phyloP scores from a whole-genome alignment of 345 rosid genomes.

The Punica granatum region DNA sequence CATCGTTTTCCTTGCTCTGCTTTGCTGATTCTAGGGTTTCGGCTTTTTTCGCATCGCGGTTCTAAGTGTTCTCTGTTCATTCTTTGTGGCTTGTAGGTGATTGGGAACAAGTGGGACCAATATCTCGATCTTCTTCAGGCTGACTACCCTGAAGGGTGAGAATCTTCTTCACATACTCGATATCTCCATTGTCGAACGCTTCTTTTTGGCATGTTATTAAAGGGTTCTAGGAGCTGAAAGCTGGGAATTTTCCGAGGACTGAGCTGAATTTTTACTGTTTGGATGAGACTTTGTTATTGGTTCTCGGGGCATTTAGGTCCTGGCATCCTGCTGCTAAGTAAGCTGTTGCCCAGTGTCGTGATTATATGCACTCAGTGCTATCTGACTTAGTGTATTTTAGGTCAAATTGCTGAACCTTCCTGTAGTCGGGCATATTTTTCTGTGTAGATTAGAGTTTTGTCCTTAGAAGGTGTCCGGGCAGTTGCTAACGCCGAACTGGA shows the following conservation, averaged over 20 bases:
- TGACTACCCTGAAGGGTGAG: conserved; percentile 63
- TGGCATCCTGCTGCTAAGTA: neutral
- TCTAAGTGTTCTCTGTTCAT: neutral
- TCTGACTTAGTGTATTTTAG: neutral
- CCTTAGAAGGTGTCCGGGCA: neutral
- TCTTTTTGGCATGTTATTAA: neutral
- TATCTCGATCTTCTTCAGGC: conserved; percentile 77
- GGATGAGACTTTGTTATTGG: no score
- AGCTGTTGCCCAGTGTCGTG: neutral
- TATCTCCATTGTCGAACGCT: neutral
- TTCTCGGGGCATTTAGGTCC: no score
- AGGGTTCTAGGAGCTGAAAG: neutral
- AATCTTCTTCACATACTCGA: neutral
- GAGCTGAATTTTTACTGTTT: neutral
- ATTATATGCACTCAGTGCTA: neutral
- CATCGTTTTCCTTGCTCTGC: neutral
- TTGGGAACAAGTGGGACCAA: conserved; percentile 74
- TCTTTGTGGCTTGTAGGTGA: conserved; percentile 32
- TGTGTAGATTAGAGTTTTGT: neutral
- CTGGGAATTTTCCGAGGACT: neutral
- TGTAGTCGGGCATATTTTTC: neutral
- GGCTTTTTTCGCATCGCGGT: neutral
- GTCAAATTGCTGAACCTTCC: neutral
- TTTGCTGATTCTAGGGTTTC: neutral
- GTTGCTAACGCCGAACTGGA: neutral